Base-by-base conservation (phyloP, 805 yeast species). In the Kodamaea lidongshanica region DNA sequence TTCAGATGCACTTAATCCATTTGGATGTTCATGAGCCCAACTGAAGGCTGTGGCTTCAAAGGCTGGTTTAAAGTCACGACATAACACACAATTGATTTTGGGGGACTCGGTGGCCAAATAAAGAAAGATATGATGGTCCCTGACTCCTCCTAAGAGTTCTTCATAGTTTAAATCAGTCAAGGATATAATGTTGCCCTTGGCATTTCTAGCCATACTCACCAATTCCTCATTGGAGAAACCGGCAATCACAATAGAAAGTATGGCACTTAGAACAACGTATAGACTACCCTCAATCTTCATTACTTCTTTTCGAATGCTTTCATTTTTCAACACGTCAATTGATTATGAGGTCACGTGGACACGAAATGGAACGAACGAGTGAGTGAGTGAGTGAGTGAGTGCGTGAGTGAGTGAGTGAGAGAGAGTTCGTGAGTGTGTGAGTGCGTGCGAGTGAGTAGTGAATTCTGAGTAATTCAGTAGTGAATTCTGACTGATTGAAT, bases 21-120 rank as follows among this genome's bases (percentile, higher is more conserved):
- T 28, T 12, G 85, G 80, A 45, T 73, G 77, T 24, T 71, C 77
- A 21, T 65, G 49, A 33, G 58, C 49, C 56, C 67, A 70, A 14
- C 88, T 77, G 28, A 61, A 46, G 6, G 84, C 94, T 23, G 86
- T 55, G 24, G 57, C 48, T 11, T 70, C 70, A 46, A 55, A 83
- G 24, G 70, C 72, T 2, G 96, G 94, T 15, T 69, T 74, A 44
- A 82, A 70, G 24, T 77, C 75, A 7, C 60, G 44, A 67, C 98
- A 92, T 30, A 83, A 62, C 1, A 63, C 61, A 61, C 98, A 92
- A 8, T 83, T 84, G 48, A 88, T 71, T 38, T 74, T 73, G 2
- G 85, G 67, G 28, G 77, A 69, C 7, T 79, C 71, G 3, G 96
- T 86, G 0, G 96, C 82, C 38, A 89, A 58, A 33, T 79, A 66